Percentiles rank a stretch among this genome's conserved stretches.
phyloP scores from a whole-genome alignment of 192 early-diverging fungal species.

The Radiomyces spectabilis region DNA sequence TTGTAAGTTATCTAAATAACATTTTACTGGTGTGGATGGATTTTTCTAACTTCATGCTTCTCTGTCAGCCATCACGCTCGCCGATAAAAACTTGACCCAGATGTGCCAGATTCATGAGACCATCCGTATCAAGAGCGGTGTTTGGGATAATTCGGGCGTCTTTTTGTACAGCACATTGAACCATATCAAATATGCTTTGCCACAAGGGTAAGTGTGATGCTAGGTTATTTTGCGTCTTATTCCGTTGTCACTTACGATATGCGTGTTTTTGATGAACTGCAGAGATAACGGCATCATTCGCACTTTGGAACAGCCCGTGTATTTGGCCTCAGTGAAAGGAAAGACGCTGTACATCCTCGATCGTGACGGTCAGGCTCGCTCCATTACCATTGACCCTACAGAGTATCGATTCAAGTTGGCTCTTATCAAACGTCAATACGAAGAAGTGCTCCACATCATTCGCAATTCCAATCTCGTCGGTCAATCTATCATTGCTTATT shows the following conservation, averaged over 20 bases:
- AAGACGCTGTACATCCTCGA: conserved; percentile 83
- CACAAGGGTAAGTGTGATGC: conserved; percentile 65
- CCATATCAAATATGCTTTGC: conserved; percentile 95
- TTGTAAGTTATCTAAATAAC: conserved; percentile 39
- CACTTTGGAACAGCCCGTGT: conserved; percentile 93
- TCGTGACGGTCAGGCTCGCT: conserved; percentile 82
- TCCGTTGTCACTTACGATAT: no score
- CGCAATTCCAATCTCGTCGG: conserved; percentile 93
- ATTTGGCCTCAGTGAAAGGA: conserved; percentile 81
- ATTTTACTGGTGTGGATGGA: not conserved
- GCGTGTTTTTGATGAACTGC: no score
- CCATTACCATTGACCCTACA: conserved; percentile 92
- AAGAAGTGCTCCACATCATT: conserved; percentile 94
- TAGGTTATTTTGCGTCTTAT: no score
- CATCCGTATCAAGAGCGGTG: conserved; percentile 96
- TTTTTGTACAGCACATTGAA: conserved; percentile 96
- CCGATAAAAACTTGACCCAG: conserved; percentile 84
- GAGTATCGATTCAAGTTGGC: conserved; percentile 98
- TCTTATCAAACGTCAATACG: conserved; percentile 84
- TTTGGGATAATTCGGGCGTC: conserved; percentile 89
- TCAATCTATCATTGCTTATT: conserved; percentile 97
- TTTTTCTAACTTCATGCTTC: conserved; percentile 1
- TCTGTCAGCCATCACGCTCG: conserved; percentile 73
- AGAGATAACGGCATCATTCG: conserved; percentile 95
- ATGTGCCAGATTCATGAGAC: conserved; percentile 90